Conservation (phyloP, 2,329 filamentous ascomycete species). For the Didymella keratinophila region DNA sequence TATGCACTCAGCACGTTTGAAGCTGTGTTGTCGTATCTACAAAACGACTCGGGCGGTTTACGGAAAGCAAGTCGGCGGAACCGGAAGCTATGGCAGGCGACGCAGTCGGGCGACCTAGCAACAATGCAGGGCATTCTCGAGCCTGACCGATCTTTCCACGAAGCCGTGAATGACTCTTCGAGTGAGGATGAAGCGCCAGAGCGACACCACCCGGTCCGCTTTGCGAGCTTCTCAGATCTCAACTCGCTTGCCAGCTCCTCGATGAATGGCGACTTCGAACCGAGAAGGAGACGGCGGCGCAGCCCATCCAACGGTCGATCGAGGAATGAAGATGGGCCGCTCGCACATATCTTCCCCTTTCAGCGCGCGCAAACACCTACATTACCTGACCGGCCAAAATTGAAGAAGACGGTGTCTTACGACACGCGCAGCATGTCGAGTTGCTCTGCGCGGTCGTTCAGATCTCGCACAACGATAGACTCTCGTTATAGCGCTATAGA, state of each 20-base stretch:
- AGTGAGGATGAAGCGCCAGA: conserved; percentile 39
- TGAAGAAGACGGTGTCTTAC: conserved; percentile 83
- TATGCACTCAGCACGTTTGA: conserved; percentile 97
- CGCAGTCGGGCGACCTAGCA: conserved; percentile 76
- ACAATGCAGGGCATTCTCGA: conserved; percentile 83
- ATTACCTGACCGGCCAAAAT: conserved; percentile 59
- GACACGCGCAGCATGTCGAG: conserved; percentile 88
- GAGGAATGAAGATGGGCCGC: conserved; percentile 48
- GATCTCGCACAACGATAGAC: conserved; percentile 77
- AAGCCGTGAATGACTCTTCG: conserved; percentile 37
- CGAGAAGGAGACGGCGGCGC: conserved; percentile 30
- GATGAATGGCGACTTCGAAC: conserved; percentile 40
- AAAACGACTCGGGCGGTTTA: conserved; percentile 80
- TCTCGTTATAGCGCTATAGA: conserved; percentile 73
- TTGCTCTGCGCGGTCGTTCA: conserved; percentile 82
- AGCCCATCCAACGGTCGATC: conserved; percentile 31
- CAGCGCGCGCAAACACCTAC: conserved; percentile 67
- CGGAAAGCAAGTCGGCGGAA: conserved; percentile 87
- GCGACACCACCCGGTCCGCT: conserved; percentile 41
- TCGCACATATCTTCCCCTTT: conserved; percentile 93
- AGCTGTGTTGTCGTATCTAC: conserved; percentile 87
- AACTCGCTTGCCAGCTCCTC: conserved; percentile 39
- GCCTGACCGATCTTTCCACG: conserved; percentile 61
- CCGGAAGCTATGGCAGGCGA: conserved; percentile 85
- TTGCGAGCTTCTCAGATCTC: conserved; percentile 43